Percentiles rank a stretch among this genome's conserved stretches.
phyloP scores from a whole-genome alignment of 192 early-diverging fungal genomes.

The Coemansia sp. region DNA sequence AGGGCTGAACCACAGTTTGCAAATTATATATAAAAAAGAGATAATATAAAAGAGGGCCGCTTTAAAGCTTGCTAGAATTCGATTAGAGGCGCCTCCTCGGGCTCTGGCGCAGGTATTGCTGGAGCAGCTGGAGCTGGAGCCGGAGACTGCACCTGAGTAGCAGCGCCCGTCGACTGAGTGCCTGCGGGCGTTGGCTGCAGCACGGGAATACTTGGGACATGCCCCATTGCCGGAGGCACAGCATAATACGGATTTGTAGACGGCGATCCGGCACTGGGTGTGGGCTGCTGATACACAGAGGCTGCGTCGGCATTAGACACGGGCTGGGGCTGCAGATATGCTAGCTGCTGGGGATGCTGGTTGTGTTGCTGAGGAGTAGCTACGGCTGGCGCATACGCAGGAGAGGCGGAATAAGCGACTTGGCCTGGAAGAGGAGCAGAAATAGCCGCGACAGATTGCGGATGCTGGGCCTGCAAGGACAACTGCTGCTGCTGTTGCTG shows the following conservation, averaged over 20 bases:
- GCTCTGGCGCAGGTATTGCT: conserved; percentile 10
- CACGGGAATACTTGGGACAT: conserved; percentile 45
- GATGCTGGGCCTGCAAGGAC: conserved; percentile 11
- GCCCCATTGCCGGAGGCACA: conserved; percentile 17
- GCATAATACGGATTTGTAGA: conserved; percentile 24
- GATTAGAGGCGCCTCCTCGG: conserved; percentile 37
- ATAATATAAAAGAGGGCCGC: neutral
- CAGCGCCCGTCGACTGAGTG: conserved; percentile 3
- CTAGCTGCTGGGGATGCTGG: neutral
- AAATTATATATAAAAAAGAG: neutral
- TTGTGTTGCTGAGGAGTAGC: neutral
- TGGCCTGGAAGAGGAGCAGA: conserved; percentile 6
- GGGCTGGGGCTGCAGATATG: neutral
- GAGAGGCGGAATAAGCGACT: neutral
- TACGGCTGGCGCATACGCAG: neutral
- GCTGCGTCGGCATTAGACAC: neutral
- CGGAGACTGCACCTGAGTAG: conserved; percentile 5
- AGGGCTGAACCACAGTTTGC: neutral
- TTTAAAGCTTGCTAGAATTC: conserved; percentile 17
- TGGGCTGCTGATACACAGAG: neutral
- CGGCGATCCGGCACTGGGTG: conserved; percentile 12
- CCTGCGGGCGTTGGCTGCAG: conserved; percentile 22
- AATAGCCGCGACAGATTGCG: conserved; percentile 1
- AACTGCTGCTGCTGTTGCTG: conserved; percentile 28
- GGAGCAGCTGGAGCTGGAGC: neutral